Evolutionary conservation across 1,284 basidiomycete genomes (phyloP).

Genomic region (Ustilago crameri): DNA sequence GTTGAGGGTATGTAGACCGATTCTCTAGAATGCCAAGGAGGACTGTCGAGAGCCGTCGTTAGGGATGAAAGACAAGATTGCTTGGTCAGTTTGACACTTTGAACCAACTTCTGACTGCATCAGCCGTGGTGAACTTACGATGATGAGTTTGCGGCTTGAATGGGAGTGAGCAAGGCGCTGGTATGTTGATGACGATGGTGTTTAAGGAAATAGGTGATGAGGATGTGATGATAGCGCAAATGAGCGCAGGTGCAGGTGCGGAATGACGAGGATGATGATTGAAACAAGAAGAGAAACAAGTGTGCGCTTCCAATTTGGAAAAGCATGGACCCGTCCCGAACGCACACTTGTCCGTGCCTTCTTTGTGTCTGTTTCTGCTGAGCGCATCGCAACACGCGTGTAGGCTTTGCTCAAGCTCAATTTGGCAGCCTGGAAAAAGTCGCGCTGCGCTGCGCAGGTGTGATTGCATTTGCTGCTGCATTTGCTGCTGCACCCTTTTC

Average conservation of each 20-base stretch:
- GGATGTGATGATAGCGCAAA: background rate
- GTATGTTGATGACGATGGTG: constrained; percentile 18
- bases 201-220: constrained; percentile 2
- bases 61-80: too few species aligned
- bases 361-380: too few species aligned
- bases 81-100: too few species aligned
- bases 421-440: background rate
- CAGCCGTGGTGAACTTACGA: constrained; percentile 17
- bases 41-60: too few species aligned
- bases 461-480: too few species aligned
- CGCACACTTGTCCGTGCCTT: background rate
- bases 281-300: background rate
- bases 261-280: constrained; percentile 16
- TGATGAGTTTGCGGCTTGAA: constrained; percentile 11
- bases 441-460: too few species aligned
- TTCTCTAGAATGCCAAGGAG: constrained; percentile 11
- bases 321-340: constrained; percentile 3
- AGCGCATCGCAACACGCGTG: constrained; percentile 8
- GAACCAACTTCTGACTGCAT: too few species aligned
- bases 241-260: background rate
- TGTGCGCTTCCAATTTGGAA: constrained; percentile 2
- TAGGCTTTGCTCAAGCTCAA: too few species aligned
- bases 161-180: constrained; percentile 9
- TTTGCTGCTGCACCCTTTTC: background rate
- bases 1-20: constrained; percentile 23